Base-by-base conservation (phyloP, 2,329 filamentous ascomycete species). In the Xylariales sp. region DNA sequence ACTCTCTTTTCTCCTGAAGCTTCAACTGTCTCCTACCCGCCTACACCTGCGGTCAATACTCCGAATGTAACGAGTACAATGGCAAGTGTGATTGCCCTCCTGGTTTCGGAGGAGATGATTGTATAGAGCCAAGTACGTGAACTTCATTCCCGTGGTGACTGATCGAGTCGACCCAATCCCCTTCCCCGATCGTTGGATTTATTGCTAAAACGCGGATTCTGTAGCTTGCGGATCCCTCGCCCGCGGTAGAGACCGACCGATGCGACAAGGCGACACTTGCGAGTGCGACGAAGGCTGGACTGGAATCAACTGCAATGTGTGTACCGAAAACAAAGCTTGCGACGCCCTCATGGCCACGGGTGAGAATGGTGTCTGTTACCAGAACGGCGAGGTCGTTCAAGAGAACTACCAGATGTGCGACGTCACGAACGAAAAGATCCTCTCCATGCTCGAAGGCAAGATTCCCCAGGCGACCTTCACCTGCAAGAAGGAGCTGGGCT, bases 281-380 rank as follows among this genome's bases (percentile, higher is more conserved):
- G 69, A 88, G 29, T 98, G 93, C 62, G 85, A 90, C 56, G 86
- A 95, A 25, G 93, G 93, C 40, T 98, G 93, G 93, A 78, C 78
- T 28, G 93, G 93, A 46, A 91, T 98, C 66, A 98, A 98, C 70
- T 98, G 93, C 77, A 98, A 93, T 54, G 88, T 98, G 40, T 98
- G 93, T 65, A 81, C 84, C 43, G 80, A 81, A 4, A 75, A 97
- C 59, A 70, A 84, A 49, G 90, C 86, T 13, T 98, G 93, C 56
- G 80, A 93, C 58, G 82, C 87, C 23, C 70, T 98, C 63, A 95
- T 95, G 82, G 87, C 88, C 4, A 81, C 83, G 12, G 78, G 78
- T 4, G 77, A 88, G 44, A 88, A 83, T 31, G 93, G 89, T 21
- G 82, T 95, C 10, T 98, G 93, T 67, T 97, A 96, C 60, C 84